Percentiles rank a stretch among this genome's conserved stretches.
Conservation (phyloP, 1,139 yeast genomes). For the Saccharomyces pastorianus region DNA sequence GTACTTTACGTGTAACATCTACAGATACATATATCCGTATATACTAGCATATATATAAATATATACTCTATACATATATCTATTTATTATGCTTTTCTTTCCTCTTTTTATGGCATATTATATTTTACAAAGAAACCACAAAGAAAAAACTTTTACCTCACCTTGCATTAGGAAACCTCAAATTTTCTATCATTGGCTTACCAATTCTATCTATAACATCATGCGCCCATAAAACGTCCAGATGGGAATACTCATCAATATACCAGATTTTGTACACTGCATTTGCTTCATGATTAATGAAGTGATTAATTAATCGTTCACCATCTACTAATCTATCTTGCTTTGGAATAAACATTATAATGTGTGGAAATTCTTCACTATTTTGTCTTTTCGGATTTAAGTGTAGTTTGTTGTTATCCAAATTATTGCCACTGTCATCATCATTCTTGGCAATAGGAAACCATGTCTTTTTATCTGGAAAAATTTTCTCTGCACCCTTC, state of each 20-base stretch:
- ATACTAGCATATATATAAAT: neutral
- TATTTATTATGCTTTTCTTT: neutral
- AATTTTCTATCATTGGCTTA: conserved; percentile 28
- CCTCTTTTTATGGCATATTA: neutral
- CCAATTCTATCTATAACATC: conserved; percentile 59
- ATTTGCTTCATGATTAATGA: conserved; percentile 43
- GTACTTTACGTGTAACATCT: neutral
- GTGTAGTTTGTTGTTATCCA: conserved; percentile 31
- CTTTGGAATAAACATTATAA: conserved; percentile 46
- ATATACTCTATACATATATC: neutral
- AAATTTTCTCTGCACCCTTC: conserved; percentile 24
- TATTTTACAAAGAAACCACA: neutral
- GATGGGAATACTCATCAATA: conserved; percentile 64
- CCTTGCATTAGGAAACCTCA: conserved; percentile 17
- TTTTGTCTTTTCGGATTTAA: conserved; percentile 20
- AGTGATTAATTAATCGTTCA: conserved; percentile 38
- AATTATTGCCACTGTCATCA: conserved; percentile 4
- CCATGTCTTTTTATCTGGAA: conserved; percentile 31
- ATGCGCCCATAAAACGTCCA: conserved; percentile 85
- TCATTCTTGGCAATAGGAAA: conserved; percentile 20
- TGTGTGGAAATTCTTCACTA: conserved; percentile 23
- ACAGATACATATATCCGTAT: neutral
- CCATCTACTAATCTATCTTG: conserved; percentile 56
- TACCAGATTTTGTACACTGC: conserved; percentile 38
- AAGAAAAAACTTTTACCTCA: neutral